Percentiles rank a stretch among this genome's conserved stretches.
Evolutionary conservation across 345 rosid genomes (phyloP).

Genomic region (Brassica juncea): DNA sequence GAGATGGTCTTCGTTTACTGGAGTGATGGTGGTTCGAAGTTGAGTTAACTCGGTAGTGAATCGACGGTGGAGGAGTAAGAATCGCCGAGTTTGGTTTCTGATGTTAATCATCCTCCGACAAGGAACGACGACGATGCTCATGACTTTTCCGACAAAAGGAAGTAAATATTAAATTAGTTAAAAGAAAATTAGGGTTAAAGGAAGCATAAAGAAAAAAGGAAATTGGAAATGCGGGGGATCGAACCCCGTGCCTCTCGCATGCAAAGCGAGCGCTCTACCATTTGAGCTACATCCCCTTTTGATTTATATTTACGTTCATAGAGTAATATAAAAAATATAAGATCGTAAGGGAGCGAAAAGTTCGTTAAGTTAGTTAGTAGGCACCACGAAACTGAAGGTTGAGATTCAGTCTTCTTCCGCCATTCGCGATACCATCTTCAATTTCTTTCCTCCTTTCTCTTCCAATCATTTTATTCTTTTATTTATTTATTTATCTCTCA

Average conservation of each 20-base stretch:
- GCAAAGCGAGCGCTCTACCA: slow-evolving; percentile 98
- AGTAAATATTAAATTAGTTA: background rate
- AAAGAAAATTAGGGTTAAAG: background rate
- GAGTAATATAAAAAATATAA: background rate
- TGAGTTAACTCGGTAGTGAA: slow-evolving; percentile 23
- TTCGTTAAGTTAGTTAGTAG: slow-evolving; percentile 31
- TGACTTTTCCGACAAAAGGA: background rate
- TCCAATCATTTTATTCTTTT: background rate
- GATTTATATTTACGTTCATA: background rate
- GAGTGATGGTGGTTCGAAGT: slow-evolving; percentile 28
- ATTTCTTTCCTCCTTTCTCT: slow-evolving; percentile 17
- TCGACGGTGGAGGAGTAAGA: slow-evolving; percentile 17
- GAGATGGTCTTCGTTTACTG: slow-evolving; percentile 58
- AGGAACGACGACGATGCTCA: background rate
- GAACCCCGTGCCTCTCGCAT: slow-evolving; percentile 94
- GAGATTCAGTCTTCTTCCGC: slow-evolving; percentile 62
- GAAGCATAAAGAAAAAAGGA: background rate
- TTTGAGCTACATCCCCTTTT: slow-evolving; percentile 88
- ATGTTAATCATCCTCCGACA: slow-evolving; percentile 19
- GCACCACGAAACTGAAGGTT: slow-evolving; percentile 44
- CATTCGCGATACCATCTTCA: slow-evolving; percentile 41
- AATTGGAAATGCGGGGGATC: slow-evolving; percentile 79
- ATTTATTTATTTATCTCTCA: background rate
- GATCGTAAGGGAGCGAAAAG: background rate
- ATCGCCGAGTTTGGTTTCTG: slow-evolving; percentile 25